Evolutionary conservation across 176 grass and related monocot species (phyloP), one percentile per base, ranked within the genome.

Genomic region (Cenchrus americanus): DNA sequence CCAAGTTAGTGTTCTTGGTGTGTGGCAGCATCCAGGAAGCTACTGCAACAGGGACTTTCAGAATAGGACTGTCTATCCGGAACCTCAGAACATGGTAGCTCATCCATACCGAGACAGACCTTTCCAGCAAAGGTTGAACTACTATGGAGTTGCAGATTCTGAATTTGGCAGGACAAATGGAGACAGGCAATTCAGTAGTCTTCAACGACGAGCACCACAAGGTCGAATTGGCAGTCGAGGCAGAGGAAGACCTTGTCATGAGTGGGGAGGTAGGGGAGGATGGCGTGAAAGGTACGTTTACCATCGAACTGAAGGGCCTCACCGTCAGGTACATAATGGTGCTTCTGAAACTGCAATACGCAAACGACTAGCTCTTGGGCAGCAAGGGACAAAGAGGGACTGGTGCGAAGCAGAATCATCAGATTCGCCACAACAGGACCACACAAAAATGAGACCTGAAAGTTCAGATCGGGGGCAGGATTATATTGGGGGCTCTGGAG

Each of bases 371-470:
- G 49, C 10, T 66, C n/a, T 65, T 18, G 73, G 48, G 65, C 78
- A 90, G 59, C 21, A 24, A 59, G 88, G 83, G 57, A 27, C 57
- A 50, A 90, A 86, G 77, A 90, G 88, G 64, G 47, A 86, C 47
- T 78, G 73, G 83, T 26, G 58, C 8, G 17, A 57, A 58, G 83
- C 58, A 57, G 78, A 86, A 86, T 69, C 83, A 72, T 82, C 88
- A 60, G 83, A 86, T 90, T 90, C 73, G 66, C 72, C 83, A 0
- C 79, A 26, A 6, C 83, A 86, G 73, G 66, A 58, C 57, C 78
- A 66, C 58, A 41, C 58, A 58, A 90, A 86, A 86, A 70, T 63
- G 68, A 86, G 47, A 66, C 73, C 62, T 13, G 58, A 86, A 48
- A 66, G 14, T 66, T 40, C n/a, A 24, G 78, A 70, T 66, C 71